Percentiles rank a stretch among this genome's conserved stretches.
phyloP scores from a whole-genome alignment of 2,329 filamentous ascomycete species.

The Beauveria bassiana region DNA sequence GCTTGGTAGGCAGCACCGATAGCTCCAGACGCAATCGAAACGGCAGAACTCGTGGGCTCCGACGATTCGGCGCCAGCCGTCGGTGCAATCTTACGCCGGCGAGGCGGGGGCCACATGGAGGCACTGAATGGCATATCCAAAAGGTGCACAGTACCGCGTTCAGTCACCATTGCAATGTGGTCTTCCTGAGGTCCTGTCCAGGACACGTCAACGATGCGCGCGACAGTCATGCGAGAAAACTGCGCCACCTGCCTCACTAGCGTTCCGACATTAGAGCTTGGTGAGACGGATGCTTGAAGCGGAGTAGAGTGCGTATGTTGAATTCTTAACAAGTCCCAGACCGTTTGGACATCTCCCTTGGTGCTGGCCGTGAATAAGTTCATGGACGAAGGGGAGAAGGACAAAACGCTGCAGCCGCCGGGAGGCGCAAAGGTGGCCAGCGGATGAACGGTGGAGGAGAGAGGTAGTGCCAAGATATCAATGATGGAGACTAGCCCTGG shows the following conservation, averaged over 20 bases:
- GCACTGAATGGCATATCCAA: slow-evolving; percentile 77
- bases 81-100: slow-evolving; percentile 38
- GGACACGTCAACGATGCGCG: slow-evolving; percentile 80
- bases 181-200: slow-evolving; percentile 81
- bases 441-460: slow-evolving; percentile 48
- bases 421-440: slow-evolving; percentile 63
- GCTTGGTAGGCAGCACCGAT: slow-evolving; percentile 63
- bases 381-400: slow-evolving; percentile 66
- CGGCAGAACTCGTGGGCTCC: slow-evolving; percentile 45
- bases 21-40: slow-evolving; percentile 63
- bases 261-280: slow-evolving; percentile 40
- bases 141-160: slow-evolving; percentile 90
- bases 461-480: slow-evolving; percentile 55
- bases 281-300: slow-evolving; percentile 40
- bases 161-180: slow-evolving; percentile 80
- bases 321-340: slow-evolving; percentile 69
- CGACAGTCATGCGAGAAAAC: slow-evolving; percentile 85
- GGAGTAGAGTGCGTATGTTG: slow-evolving; percentile 56
- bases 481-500: slow-evolving; percentile 68
- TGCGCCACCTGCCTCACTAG: slow-evolving; percentile 77
- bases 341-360: slow-evolving; percentile 74
- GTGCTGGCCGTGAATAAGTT: slow-evolving; percentile 71
- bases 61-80: slow-evolving; percentile 39
- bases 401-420: slow-evolving; percentile 72
- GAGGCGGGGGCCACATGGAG: slow-evolving; percentile 78